Evolutionary conservation across 805 yeast genomes (phyloP).

Genomic region (Teunomyces atbi): DNA sequence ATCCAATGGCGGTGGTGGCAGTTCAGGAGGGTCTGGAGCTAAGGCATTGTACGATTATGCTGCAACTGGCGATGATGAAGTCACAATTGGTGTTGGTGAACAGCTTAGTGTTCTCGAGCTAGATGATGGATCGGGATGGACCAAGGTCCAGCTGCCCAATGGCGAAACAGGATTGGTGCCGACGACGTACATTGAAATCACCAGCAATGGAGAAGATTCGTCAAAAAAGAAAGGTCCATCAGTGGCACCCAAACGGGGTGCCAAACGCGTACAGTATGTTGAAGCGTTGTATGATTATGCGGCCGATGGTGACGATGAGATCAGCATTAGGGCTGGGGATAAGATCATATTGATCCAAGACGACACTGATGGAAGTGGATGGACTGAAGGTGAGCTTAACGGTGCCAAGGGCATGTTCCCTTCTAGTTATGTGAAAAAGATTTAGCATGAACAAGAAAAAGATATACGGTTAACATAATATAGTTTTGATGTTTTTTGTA

Average conservation of each 20-base stretch:
- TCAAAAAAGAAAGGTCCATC: conserved; percentile 63
- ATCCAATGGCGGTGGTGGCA: conserved; percentile 3
- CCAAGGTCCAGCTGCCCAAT: conserved; percentile 46
- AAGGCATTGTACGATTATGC: conserved; percentile 65
- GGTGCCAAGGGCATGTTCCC: conserved; percentile 75
- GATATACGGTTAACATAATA: not conserved
- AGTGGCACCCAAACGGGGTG: conserved; percentile 77
- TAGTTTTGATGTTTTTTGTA: conserved; percentile 4
- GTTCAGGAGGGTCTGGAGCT: conserved; percentile 20
- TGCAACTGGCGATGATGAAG: conserved; percentile 76
- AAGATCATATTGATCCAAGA: conserved; percentile 59
- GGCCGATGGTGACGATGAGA: conserved; percentile 79
- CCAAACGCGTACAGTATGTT: conserved; percentile 59
- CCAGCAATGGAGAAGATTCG: conserved; percentile 1
- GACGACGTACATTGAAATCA: conserved; percentile 64
- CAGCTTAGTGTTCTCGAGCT: conserved; percentile 52
- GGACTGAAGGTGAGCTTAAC: conserved; percentile 88
- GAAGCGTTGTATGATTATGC: conserved; percentile 73
- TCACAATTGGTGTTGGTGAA: conserved; percentile 60
- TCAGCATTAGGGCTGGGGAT: conserved; percentile 72
- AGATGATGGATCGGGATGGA: conserved; percentile 96
- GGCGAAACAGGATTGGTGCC: conserved; percentile 79
- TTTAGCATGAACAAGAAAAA: too few species aligned
- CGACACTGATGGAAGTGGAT: conserved; percentile 72
- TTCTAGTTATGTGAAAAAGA: conserved; percentile 59